Evolutionary conservation across 2,329 filamentous ascomycete species (phyloP), one percentile per base, ranked within the genome.

Genomic region (Meredithiella fracta): DNA sequence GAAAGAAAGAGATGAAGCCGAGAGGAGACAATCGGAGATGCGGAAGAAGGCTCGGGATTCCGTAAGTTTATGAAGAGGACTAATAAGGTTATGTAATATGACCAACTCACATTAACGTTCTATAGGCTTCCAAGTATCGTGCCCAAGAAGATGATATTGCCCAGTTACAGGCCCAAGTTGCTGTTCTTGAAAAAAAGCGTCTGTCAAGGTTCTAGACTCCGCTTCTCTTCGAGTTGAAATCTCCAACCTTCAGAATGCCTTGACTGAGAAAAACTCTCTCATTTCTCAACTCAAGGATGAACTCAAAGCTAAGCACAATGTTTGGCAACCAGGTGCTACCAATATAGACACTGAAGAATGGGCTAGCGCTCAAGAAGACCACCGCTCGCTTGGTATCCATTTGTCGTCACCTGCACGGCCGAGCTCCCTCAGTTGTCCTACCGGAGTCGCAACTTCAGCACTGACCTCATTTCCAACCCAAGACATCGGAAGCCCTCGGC

Each of bases 11-110:
- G 90, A 97, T 64, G 92, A 98, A 64, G 79, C 86, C 7, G 75
- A 81, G 52, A 82, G 82, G 62, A 82, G 87, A 58, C 92, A 98
- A 69, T 83, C 80, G 3, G 92, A 97, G 40, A 79, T 94, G 69
- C 78, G 92, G 61, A 87, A 85, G 66, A 97, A 94, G 69, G 85
- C 89, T 55, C 79, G 92, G 60, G 92, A 98, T 68, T 75, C 84
- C 63, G 85, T 89, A 75, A 69, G 81, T 71, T 22, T 11, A 5
- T 34, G 17, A 15, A 3, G 34, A 53, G 14, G 2, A 23, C 26
- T 22, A 3, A 14, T 25, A 5, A 26, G 15, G 15, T 23, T 40
- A 20, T 40, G 7, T 38, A 14, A 11, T 15, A 42, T 26, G 20
- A 51, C n/a, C 14, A n/a, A 37, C 17, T 5, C 20, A n/a, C 23